phyloP scores from a whole-genome alignment of 345 rosid species.

The Salix udensis region DNA sequence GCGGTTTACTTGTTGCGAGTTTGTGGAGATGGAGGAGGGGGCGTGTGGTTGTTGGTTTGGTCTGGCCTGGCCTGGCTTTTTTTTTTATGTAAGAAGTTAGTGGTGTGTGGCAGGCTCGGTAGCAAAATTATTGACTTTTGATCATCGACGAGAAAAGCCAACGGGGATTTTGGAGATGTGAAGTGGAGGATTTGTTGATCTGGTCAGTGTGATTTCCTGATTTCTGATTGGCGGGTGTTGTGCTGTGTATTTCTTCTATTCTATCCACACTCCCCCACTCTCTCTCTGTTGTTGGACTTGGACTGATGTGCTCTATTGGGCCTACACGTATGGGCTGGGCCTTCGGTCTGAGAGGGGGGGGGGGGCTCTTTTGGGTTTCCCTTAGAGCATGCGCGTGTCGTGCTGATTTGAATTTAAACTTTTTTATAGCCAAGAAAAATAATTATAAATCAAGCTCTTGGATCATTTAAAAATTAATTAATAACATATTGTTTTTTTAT shows the following conservation, averaged over 20 bases:
- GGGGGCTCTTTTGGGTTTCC: too few relatives aligned
- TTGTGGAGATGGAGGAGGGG: background rate
- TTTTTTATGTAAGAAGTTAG: background rate
- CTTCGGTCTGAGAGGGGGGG: too few relatives aligned
- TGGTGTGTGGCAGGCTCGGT: background rate
- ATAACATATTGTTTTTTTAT: too few relatives aligned
- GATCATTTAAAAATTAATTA: too few relatives aligned
- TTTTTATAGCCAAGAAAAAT: too few relatives aligned
- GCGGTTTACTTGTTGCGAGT: too few relatives aligned
- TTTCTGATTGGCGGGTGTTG: constrained; percentile 58
- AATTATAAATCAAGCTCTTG: too few relatives aligned
- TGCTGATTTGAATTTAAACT: too few relatives aligned
- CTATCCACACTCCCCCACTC: constrained; percentile 54
- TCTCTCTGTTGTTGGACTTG: too few relatives aligned
- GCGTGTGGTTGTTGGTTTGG: constrained; percentile 6
- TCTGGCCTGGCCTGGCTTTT: background rate
- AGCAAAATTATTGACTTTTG: background rate
- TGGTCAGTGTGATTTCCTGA: constrained; percentile 14
- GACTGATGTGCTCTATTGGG: background rate
- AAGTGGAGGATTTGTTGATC: constrained; percentile 9
- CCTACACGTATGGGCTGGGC: background rate
- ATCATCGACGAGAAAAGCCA: too few relatives aligned
- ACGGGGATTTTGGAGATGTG: too few relatives aligned
- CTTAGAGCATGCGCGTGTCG: too few relatives aligned
- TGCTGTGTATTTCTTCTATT: constrained; percentile 26